These are phyloP conservation scores for Cryptosporidium bovis DNA, from an alignment of 169 alveolate species.

Conservation along the genomic window DNA sequence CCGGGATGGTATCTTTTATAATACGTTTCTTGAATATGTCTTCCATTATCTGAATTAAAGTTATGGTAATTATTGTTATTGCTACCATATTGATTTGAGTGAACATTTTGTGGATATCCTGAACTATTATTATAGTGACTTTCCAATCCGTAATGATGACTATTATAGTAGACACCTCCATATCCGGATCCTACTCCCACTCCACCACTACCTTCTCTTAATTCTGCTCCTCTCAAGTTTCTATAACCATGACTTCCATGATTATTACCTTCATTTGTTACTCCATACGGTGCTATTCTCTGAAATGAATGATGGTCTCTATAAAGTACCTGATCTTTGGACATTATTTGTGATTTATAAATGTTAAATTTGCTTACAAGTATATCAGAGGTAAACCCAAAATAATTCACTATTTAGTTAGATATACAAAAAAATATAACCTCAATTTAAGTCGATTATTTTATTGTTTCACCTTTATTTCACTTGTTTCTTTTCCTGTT, in stretches of 20 bases:
- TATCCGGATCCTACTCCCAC: constrained; percentile 43
- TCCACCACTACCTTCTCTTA: constrained; percentile 8
- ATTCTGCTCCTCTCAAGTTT: background rate
- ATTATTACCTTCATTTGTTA: constrained; percentile 1
- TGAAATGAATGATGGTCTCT: constrained; percentile 35
- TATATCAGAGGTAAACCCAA: too few species aligned
- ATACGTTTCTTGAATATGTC: constrained; percentile 22
- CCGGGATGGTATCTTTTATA: background rate
- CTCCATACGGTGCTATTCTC: constrained; percentile 12
- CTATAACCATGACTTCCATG: background rate
- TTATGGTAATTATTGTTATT: too few species aligned
- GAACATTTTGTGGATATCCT: too few species aligned
- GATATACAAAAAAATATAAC: too few species aligned
- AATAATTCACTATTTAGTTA: too few species aligned
- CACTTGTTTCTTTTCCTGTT: background rate
- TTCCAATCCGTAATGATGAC: background rate
- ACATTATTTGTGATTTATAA: constrained; percentile 2
- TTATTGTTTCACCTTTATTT: background rate
- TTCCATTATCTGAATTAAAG: constrained; percentile 7
- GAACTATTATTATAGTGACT: too few species aligned
- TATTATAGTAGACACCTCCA: constrained; percentile 21
- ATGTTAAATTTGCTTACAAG: too few species aligned
- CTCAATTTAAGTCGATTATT: background rate
- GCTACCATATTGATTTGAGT: too few species aligned
- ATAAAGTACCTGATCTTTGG: constrained; percentile 51